phyloP scores from a whole-genome alignment of 805 yeast species.

The Kuraishia hungarica region DNA sequence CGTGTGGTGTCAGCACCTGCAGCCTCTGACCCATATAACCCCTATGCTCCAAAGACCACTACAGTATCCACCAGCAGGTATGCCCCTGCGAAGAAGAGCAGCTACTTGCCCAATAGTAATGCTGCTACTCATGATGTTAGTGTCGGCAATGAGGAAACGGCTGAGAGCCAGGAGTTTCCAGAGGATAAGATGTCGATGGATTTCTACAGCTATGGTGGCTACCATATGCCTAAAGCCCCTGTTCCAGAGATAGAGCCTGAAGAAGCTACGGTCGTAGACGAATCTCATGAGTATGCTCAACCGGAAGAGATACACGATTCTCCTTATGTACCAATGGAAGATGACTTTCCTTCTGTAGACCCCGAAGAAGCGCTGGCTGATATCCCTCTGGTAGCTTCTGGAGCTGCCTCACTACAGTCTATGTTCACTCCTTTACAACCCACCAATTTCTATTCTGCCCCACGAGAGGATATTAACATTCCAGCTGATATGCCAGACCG shows the following conservation, averaged over 20 bases:
- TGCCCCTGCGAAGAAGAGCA: neutral
- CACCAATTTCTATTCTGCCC: neutral
- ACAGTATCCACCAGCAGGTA: neutral
- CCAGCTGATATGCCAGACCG: constrained; percentile 5
- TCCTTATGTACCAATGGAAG: constrained; percentile 3
- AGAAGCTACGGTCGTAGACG: neutral
- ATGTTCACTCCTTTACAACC: constrained; percentile 1
- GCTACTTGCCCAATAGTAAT: neutral
- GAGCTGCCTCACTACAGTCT: neutral
- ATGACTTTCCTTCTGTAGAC: constrained; percentile 1
- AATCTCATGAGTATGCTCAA: neutral
- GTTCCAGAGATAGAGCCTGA: constrained; percentile 1
- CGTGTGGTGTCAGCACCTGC: neutral
- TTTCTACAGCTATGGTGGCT: constrained; percentile 24
- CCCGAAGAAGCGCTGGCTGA: constrained; percentile 1
- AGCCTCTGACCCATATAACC: constrained; percentile 9
- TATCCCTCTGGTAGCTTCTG: neutral
- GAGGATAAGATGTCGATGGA: constrained; percentile 8
- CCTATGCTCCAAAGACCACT: constrained; percentile 10
- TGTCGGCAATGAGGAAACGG: constrained; percentile 3
- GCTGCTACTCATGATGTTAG: neutral
- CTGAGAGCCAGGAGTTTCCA: constrained; percentile 2
- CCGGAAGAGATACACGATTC: constrained; percentile 5
- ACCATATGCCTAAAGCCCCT: constrained; percentile 13
- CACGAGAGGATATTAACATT: neutral